Conservation (phyloP, 2,329 filamentous ascomycete genomes). For the Diatrype stigma region DNA sequence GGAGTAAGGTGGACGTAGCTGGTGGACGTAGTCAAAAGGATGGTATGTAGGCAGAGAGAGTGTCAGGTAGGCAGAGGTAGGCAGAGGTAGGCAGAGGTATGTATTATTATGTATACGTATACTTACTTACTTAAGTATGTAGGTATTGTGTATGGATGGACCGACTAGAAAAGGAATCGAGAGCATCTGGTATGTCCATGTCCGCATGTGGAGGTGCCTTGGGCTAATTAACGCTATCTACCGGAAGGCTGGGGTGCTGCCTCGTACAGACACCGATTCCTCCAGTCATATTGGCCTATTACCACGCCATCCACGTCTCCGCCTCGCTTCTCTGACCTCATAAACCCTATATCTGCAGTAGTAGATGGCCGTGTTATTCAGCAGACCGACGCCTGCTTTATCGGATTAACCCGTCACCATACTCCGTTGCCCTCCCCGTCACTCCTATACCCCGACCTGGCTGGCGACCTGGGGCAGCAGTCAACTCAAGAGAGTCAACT, state of each 20-base stretch:
- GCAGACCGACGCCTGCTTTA: neutral
- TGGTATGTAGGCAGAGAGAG: too few species aligned
- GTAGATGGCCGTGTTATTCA: neutral
- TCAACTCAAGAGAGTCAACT: neutral
- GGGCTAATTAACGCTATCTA: conserved; percentile 1
- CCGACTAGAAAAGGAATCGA: neutral
- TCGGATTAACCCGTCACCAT: neutral
- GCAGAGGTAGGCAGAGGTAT: neutral
- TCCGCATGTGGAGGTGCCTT: neutral
- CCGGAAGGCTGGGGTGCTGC: neutral
- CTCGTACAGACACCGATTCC: neutral
- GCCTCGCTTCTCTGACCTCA: neutral
- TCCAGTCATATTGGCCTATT: neutral
- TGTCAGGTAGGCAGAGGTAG: too few species aligned
- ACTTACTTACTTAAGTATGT: too few species aligned
- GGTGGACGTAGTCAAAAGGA: too few species aligned
- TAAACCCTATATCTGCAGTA: neutral
- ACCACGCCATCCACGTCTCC: neutral
- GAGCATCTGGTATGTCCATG: neutral
- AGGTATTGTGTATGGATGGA: too few species aligned
- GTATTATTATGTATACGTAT: too few species aligned
- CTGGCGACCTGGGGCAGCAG: neutral
- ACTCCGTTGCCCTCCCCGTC: neutral
- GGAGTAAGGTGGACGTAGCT: too few species aligned
- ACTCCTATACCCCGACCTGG: neutral